Evolutionary conservation across 495 filamentous ascomycete genomes (phyloP).

Genomic region (Tetracladium marchalianum): DNA sequence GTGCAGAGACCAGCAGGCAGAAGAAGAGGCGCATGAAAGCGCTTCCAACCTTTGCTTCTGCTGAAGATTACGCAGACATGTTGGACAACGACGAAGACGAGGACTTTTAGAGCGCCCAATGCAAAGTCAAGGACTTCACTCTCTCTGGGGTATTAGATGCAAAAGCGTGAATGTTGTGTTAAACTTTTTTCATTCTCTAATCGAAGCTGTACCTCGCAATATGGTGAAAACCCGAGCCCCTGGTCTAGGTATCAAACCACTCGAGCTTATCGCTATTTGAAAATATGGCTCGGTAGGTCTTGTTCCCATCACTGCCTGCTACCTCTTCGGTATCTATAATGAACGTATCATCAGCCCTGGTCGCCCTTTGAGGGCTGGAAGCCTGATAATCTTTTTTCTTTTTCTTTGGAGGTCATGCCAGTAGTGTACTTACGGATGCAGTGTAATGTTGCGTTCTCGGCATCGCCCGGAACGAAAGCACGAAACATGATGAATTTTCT

Average conservation of each 20-base stretch:
- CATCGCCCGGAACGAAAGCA: conserved; percentile 36
- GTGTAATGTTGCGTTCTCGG: conserved; percentile 37
- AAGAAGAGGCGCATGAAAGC: conserved; percentile 78
- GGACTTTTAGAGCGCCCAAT: conserved; percentile 6
- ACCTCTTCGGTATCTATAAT: conserved; percentile 31
- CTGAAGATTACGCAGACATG: conserved; percentile 87
- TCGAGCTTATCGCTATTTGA: conserved; percentile 39
- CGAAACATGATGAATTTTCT: conserved; percentile 37
- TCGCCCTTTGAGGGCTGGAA: too few relatives aligned
- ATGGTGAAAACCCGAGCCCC: not conserved
- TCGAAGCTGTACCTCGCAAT: not conserved
- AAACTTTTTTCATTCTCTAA: not conserved
- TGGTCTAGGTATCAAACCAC: conserved; percentile 43
- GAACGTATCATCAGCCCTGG: conserved; percentile 1
- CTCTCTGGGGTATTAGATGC: not conserved
- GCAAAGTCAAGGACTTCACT: not conserved
- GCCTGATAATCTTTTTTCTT: too few relatives aligned
- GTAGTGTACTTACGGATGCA: conserved; percentile 22
- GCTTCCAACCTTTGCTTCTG: conserved; percentile 84
- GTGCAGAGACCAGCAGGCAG: conserved; percentile 39
- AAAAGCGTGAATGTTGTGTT: not conserved
- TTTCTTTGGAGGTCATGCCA: too few relatives aligned
- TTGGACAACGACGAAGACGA: conserved; percentile 58
- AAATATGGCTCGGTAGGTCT: conserved; percentile 41
- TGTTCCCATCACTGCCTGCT: conserved; percentile 32